Conservation (phyloP, 345 rosid species). For the Eucalyptus caleyi region DNA sequence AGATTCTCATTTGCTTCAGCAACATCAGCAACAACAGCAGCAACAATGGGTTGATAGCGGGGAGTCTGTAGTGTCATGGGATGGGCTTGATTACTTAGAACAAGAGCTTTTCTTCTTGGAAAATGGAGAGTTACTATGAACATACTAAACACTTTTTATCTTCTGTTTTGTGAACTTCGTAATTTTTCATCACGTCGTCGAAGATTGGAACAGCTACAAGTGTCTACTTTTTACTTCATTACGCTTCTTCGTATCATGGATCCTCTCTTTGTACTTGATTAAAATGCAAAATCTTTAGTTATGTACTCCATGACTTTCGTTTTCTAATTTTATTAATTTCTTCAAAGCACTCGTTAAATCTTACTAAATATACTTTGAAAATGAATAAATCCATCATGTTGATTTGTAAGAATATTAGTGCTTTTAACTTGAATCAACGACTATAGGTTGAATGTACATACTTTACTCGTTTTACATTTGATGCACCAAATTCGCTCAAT, state of each 20-base stretch:
- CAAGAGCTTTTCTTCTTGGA: conserved; percentile 12
- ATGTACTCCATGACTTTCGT: neutral
- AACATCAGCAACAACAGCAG: conserved; percentile 13
- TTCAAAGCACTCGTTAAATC: neutral
- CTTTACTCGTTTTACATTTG: neutral
- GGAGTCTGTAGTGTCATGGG: conserved; percentile 62
- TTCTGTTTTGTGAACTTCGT: neutral
- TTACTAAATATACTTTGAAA: neutral
- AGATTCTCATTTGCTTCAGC: conserved; percentile 7
- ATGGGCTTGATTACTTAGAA: conserved; percentile 26
- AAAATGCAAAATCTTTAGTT: neutral
- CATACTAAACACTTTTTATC: neutral
- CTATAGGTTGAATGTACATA: neutral
- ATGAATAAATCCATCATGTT: neutral
- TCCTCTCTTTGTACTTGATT: neutral
- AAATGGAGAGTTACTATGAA: neutral
- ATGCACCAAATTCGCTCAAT: neutral
- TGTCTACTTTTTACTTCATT: neutral
- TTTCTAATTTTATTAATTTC: neutral
- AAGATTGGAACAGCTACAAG: neutral
- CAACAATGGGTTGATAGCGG: conserved; percentile 44
- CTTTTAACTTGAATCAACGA: neutral
- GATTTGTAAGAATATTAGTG: neutral
- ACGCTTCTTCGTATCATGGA: neutral
- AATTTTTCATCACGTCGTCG: neutral